These are phyloP conservation scores for Pseudozyma hubeiensis DNA, from an alignment of 1,284 basidiomycete genomes.

Conservation along the genomic window DNA sequence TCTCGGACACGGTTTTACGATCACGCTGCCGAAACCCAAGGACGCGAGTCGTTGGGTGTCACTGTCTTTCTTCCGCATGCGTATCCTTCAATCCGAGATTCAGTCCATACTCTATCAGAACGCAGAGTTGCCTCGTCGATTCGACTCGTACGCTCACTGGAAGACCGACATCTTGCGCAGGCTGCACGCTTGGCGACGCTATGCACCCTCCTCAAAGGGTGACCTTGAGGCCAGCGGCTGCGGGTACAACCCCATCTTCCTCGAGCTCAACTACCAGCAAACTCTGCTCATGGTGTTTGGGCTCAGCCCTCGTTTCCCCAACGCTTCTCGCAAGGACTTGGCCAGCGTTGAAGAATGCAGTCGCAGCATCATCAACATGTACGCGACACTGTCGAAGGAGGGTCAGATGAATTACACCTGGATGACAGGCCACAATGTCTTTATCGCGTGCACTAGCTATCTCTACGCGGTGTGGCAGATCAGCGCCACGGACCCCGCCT, in stretches of 20 bases:
- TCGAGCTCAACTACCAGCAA: constrained; percentile 55
- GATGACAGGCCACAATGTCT: constrained; percentile 54
- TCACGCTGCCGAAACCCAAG: constrained; percentile 35
- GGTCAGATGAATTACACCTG: constrained; percentile 53
- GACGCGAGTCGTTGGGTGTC: constrained; percentile 51
- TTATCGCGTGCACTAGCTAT: constrained; percentile 46
- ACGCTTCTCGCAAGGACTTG: constrained; percentile 42
- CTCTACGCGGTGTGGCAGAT: constrained; percentile 52
- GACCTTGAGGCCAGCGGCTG: constrained; percentile 44
- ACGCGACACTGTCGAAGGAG: constrained; percentile 48
- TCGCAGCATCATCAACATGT: constrained; percentile 55
- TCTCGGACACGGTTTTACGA: background rate
- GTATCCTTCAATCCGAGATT: constrained; percentile 50
- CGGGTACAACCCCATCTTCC: constrained; percentile 53
- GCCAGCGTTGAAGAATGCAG: constrained; percentile 51
- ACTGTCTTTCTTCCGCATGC: constrained; percentile 50
- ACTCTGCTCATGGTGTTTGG: constrained; percentile 53
- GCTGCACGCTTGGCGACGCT: constrained; percentile 42
- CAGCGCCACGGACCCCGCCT: constrained; percentile 39
- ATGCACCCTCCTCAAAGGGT: constrained; percentile 44
- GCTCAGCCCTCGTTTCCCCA: constrained; percentile 47
- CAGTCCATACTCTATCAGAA: constrained; percentile 48
- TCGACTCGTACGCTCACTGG: constrained; percentile 42
- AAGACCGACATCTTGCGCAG: constrained; percentile 48
- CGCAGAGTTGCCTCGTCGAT: constrained; percentile 50